A percentile compares a stretch with the other conserved stretches of the same genome.
Evolutionary conservation across 1,284 basidiomycete species (phyloP).

Genomic region (Coniferiporia weirii): DNA sequence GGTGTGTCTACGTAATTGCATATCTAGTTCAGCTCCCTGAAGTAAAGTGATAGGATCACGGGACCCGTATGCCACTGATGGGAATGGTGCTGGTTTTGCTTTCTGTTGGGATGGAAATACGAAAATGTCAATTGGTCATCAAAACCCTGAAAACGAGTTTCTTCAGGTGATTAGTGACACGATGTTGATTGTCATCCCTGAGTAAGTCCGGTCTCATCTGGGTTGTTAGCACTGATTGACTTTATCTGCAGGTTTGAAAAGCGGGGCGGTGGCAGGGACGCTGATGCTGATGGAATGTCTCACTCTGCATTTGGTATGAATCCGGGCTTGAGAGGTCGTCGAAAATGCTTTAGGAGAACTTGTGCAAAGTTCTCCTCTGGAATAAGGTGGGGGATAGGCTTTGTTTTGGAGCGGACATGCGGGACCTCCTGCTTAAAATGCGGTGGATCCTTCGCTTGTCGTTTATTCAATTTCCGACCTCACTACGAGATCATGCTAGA

Average conservation of each 20-base stretch:
- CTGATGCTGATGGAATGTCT: not conserved
- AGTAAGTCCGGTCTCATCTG: constrained; percentile 44
- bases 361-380: constrained; percentile 86
- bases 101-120: constrained; percentile 82
- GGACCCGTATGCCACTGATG: constrained; percentile 74
- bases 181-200: constrained; percentile 79
- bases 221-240: constrained; percentile 15
- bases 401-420: constrained; percentile 84
- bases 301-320: not conserved
- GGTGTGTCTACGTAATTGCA: constrained; percentile 39
- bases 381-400: constrained; percentile 87
- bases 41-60: constrained; percentile 58
- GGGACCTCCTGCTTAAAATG: constrained; percentile 67
- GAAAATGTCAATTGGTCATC: constrained; percentile 66
- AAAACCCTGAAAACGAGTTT: constrained; percentile 74
- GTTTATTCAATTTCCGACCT: constrained; percentile 77
- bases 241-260: constrained; percentile 10
- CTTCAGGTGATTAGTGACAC: constrained; percentile 82
- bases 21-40: constrained; percentile 20
- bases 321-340: constrained; percentile 6
- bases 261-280: not conserved
- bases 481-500: constrained; percentile 78
- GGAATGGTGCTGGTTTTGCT: constrained; percentile 85
- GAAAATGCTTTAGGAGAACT: constrained; percentile 35
- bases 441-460: constrained; percentile 60